Base-by-base conservation (phyloP, 176 grass and related monocot genomes). In the Zoysia japonica region DNA sequence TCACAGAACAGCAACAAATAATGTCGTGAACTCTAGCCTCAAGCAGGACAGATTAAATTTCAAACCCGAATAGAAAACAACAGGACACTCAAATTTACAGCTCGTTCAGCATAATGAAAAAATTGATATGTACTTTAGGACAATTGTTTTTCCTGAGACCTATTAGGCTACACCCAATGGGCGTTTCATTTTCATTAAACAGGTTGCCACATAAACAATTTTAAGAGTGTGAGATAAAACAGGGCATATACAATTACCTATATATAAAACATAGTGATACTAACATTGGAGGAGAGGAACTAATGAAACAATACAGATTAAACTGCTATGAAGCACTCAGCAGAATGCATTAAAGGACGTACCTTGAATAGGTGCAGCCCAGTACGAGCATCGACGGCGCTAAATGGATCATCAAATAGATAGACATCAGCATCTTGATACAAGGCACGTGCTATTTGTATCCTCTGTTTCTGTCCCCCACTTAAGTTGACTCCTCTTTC, bases 401-500 rank as follows among this genome's bases (percentile, higher is more conserved):
- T 92, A 76, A 96, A 92, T 11, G 90, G 87, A 87, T 96, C 90
- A 72, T 96, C 93, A 68, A 96, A 96, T 7, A 96, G 50, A 81
- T 62, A 90, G 70, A 92, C 88, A 48, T 96, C 90, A 47, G 90
- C 85, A 81, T 92, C 93, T 11, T 89, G 84, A 47, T 92, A 96
- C 41, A 96, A 82, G 4, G 93, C 87, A 38, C 90, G 85, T 5
- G 89, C 93, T 57, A 96, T 90, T 59, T 91, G 86, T 11, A 92
- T 79, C 19, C 90, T 85, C 41, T 92, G 88, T 60, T 90, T 96
- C 74, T 92, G 90, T 63, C 93, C 85, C 2, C 93, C 93, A 43
- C 87, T 90, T n/a, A 96, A 63, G 80, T 92, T 92, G 40, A 96
- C 90, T 40, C 93, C 90, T 72, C 90, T 96, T 48, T 96, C 93